These are phyloP conservation scores for Leishmania major DNA, from an alignment of 208 protist species.

Conservation along the genomic window DNA sequence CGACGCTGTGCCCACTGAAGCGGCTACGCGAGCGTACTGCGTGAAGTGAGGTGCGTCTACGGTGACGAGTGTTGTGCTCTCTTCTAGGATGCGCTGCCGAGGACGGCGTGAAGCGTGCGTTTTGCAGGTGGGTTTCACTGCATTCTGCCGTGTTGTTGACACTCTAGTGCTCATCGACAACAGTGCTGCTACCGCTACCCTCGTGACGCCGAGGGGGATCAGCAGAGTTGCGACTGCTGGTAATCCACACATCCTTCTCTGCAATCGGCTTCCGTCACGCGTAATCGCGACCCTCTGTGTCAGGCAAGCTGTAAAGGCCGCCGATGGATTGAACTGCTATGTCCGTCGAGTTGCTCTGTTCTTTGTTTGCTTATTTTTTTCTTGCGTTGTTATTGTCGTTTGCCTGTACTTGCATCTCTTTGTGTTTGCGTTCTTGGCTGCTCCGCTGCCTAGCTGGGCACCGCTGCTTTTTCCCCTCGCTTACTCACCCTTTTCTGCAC, in stretches of 20 bases:
- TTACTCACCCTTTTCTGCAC: neutral
- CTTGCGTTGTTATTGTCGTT: neutral
- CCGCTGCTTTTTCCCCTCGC: neutral
- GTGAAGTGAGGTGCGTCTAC: neutral
- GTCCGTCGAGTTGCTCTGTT: neutral
- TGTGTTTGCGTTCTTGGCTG: neutral
- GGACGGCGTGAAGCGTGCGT: neutral
- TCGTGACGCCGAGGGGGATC: neutral
- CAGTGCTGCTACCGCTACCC: neutral
- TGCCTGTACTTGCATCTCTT: neutral
- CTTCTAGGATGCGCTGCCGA: neutral
- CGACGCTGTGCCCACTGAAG: slow-evolving; percentile 3
- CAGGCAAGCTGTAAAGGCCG: neutral
- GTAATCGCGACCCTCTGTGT: neutral
- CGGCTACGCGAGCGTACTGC: neutral
- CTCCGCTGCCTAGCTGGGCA: neutral
- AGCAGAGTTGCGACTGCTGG: neutral
- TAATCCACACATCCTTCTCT: neutral
- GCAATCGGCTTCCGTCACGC: neutral
- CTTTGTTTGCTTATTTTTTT: neutral
- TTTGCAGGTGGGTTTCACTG: neutral
- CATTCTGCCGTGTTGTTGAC: neutral
- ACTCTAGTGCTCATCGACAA: neutral
- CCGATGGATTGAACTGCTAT: neutral
- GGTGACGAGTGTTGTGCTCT: too few relatives aligned